Evolutionary conservation across 2,329 filamentous ascomycete species (phyloP).

Genomic region (Gliomastix tumulicola): DNA sequence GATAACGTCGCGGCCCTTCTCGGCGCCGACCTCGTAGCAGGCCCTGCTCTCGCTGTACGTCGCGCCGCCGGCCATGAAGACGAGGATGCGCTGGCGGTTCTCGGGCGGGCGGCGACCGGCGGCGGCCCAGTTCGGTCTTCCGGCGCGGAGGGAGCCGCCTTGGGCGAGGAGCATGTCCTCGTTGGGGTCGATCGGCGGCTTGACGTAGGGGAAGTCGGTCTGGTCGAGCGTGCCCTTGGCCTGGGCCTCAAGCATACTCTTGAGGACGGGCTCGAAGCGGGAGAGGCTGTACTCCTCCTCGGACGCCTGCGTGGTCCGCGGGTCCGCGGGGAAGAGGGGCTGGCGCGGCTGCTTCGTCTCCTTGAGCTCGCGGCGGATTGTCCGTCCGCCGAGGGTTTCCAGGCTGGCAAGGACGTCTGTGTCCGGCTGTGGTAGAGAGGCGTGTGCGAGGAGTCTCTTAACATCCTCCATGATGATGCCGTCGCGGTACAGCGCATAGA

Average conservation of each 20-base stretch:
- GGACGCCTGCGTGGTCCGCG: slow-evolving; percentile 42
- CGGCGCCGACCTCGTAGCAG: slow-evolving; percentile 79
- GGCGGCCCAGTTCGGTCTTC: slow-evolving; percentile 93
- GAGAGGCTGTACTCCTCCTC: slow-evolving; percentile 86
- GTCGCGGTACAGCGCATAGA: slow-evolving; percentile 81
- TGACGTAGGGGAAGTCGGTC: slow-evolving; percentile 63
- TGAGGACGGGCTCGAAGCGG: slow-evolving; percentile 75
- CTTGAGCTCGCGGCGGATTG: slow-evolving; percentile 58
- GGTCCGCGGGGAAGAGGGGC: slow-evolving; percentile 67
- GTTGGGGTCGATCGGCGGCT: slow-evolving; percentile 58
- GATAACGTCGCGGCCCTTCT: slow-evolving; percentile 74
- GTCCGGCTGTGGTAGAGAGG: slow-evolving; percentile 68
- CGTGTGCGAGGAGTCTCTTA: slow-evolving; percentile 75
- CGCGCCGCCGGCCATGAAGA: slow-evolving; percentile 92
- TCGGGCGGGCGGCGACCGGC: slow-evolving; percentile 66
- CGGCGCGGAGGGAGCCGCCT: slow-evolving; percentile 76
- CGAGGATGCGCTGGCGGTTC: slow-evolving; percentile 81
- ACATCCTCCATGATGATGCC: slow-evolving; percentile 81
- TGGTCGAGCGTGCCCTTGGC: slow-evolving; percentile 62
- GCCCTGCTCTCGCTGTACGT: slow-evolving; percentile 85
- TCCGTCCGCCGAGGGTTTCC: slow-evolving; percentile 71
- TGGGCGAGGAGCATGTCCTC: slow-evolving; percentile 48
- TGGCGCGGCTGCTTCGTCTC: slow-evolving; percentile 60
- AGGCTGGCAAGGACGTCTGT: slow-evolving; percentile 70
- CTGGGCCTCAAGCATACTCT: slow-evolving; percentile 73